Conservation (phyloP, 2,329 filamentous ascomycete species). For the Clarireedia homoeocarpa region DNA sequence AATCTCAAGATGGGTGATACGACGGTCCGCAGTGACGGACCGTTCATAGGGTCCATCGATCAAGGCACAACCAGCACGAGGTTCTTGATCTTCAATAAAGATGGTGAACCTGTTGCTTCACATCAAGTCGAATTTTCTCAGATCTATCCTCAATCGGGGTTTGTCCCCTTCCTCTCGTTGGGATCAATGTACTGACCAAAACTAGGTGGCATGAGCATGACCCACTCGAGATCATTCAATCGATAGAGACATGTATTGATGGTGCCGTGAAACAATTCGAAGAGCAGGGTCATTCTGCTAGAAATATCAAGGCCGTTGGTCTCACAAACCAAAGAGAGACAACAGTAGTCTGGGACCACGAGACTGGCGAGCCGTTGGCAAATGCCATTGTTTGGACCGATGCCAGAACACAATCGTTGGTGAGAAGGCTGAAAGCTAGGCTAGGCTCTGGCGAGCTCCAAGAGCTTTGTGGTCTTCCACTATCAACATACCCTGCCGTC, state of each 20-base stretch:
- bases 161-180: constrained; percentile 26
- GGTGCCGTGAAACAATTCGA: constrained; percentile 65
- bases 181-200: not conserved
- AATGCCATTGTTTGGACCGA: constrained; percentile 90
- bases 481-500: constrained; percentile 83
- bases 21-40: constrained; percentile 3
- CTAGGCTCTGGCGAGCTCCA: constrained; percentile 61
- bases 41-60: constrained; percentile 69
- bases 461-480: constrained; percentile 68
- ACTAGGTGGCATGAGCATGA: constrained; percentile 85
- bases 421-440: constrained; percentile 65
- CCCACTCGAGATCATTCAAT: constrained; percentile 64
- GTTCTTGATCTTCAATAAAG: constrained; percentile 69
- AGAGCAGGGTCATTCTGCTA: constrained; percentile 56
- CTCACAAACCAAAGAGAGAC: constrained; percentile 84
- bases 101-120: constrained; percentile 60
- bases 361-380: constrained; percentile 71
- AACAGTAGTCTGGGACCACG: constrained; percentile 74
- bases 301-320: constrained; percentile 68
- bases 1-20: constrained; percentile 11
- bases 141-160: constrained; percentile 69
- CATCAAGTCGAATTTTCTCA: constrained; percentile 73
- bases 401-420: constrained; percentile 64
- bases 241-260: constrained; percentile 74
- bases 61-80: constrained; percentile 73